A percentile compares a stretch with the other conserved stretches of the same genome.
Conservation (phyloP, 2,329 filamentous ascomycete species). For the Fusarium goolgardi region DNA sequence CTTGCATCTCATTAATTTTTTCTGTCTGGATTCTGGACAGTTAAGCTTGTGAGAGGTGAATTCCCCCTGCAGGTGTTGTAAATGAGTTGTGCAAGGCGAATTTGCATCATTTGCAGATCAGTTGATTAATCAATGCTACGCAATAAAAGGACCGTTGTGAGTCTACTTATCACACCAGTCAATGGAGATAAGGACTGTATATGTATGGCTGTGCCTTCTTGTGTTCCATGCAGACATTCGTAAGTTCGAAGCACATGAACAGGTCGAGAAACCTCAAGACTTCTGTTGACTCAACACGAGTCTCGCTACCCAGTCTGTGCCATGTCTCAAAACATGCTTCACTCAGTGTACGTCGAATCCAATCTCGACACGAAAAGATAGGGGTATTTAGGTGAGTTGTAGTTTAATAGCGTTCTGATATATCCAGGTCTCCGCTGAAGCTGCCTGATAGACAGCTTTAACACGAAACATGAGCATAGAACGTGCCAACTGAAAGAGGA, state of each 20-base stretch:
- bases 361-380: not conserved
- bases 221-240: not conserved
- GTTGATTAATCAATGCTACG: not conserved
- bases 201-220: not conserved
- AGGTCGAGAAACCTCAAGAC: not conserved
- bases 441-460: not conserved
- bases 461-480: not conserved
- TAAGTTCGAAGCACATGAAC: not conserved
- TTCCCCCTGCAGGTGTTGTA: not conserved
- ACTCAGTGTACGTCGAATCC: not conserved
- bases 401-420: not conserved
- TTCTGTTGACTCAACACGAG: not conserved
- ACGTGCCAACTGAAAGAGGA: not conserved
- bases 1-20: not conserved
- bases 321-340: not conserved
- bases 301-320: too few species aligned
- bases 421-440: not conserved
- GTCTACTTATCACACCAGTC: not conserved
- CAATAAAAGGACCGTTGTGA: not conserved
- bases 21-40: not conserved
- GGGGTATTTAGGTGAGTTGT: not conserved
- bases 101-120: not conserved
- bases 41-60: not conserved
- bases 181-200: not conserved
- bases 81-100: not conserved